Base-by-base conservation (phyloP, 371 early-diverging fungal species). In the Mortierella sp. region DNA sequence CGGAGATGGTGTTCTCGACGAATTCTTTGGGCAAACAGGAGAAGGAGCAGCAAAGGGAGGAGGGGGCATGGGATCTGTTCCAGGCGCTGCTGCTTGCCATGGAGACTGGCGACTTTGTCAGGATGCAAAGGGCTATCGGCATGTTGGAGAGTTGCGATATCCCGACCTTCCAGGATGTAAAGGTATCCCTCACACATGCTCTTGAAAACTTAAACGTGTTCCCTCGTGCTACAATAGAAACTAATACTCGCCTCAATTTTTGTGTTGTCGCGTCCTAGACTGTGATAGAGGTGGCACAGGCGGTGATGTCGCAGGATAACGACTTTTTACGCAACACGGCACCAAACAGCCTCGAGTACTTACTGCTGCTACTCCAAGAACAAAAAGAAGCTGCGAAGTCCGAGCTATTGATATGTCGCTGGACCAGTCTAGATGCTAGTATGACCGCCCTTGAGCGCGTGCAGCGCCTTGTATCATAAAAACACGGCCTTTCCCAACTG, bases 241-340 rank as follows among this genome's bases (percentile, higher is more conserved):
- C 38, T 35, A 35, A 63, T 8, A 5, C 49, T 41, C 16, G 12
- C 18, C 4, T 29, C 29, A 49, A 14, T 18, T 54, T 60, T 65
- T 65, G 41, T 70, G 24, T 4, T 24, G n/a, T 3, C 14, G 6
- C 56, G 12, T 41, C 2, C 21, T 68, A 83, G 83, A 77, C 78
- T 32, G 44, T 84, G 35, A 46, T 78, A 16, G 51, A 75, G 54
- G 60, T 81, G 14, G 78, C 81, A 18, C 44, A 58, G 1, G 84
- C 84, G 6, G 84, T 84, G 24, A 78, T 84, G 49, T 70, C 76
- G 32, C 84, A 84, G 71, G 84, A 84, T 49, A 84, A 84, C 41
- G 84, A 84, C 32, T 81, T 68, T 48, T 46, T 84, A 41, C 70
- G 72, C 65, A 75, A 78, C 68, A 63, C 68, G n/a, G 84, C 81